These are phyloP conservation scores for Cryphonectria radicalis DNA, from an alignment of 2,329 filamentous ascomycete genomes.

Conservation along the genomic window DNA sequence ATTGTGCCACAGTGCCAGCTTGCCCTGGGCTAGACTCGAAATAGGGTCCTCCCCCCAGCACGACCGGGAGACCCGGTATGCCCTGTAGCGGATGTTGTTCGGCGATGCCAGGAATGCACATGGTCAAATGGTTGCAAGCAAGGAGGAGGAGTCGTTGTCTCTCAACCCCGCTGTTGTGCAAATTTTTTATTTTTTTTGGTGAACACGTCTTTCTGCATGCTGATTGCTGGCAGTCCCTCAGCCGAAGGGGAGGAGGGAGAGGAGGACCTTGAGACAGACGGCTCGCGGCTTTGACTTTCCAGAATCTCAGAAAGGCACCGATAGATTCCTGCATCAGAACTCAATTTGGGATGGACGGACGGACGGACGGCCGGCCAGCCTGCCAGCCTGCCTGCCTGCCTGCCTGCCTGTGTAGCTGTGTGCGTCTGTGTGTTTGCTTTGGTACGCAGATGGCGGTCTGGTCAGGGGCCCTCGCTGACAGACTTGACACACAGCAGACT, in stretches of 20 bases:
- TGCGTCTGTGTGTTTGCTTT: not conserved
- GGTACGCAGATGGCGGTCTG: constrained; percentile 11
- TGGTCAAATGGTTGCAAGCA: not conserved
- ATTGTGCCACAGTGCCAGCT: constrained; percentile 8
- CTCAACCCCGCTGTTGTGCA: not conserved
- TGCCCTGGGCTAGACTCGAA: constrained; percentile 17
- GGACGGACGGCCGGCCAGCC: no score
- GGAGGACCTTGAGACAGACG: not conserved
- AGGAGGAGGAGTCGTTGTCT: not conserved
- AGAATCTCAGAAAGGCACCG: not conserved
- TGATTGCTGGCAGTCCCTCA: not conserved
- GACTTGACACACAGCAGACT: constrained; percentile 17
- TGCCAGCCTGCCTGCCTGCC: not conserved
- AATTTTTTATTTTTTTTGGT: not conserved
- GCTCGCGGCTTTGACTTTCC: not conserved
- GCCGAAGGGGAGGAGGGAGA: not conserved
- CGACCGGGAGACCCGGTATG: not conserved
- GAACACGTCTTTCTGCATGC: constrained; percentile 2
- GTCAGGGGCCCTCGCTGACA: constrained; percentile 18
- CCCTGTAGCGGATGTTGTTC: not conserved
- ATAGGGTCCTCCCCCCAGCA: not conserved
- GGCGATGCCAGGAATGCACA: constrained; percentile 7
- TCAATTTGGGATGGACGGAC: not conserved
- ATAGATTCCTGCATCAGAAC: not conserved
- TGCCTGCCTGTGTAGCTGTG: not conserved